phyloP scores from a whole-genome alignment of 139 green algal species.

The Volvox reticuliferus region DNA sequence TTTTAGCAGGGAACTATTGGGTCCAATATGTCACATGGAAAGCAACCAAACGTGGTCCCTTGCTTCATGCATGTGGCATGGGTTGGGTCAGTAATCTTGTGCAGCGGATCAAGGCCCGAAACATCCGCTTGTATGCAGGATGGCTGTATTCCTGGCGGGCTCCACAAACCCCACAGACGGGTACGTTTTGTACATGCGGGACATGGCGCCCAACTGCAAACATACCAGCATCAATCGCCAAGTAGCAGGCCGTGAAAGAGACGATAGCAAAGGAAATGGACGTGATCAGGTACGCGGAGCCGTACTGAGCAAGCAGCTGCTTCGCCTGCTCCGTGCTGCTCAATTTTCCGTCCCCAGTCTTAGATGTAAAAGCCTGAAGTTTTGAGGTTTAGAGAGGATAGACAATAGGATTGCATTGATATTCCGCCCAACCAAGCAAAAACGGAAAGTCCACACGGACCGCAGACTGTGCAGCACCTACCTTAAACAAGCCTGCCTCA shows the following conservation, averaged over 20 bases:
- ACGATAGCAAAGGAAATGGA: slow-evolving; percentile 97
- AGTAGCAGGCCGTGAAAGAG: slow-evolving; percentile 94
- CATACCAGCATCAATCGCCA: slow-evolving; percentile 82
- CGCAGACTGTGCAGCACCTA: slow-evolving; percentile 46
- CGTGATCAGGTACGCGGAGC: slow-evolving; percentile 96
- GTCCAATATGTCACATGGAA: background rate
- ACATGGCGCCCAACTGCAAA: background rate
- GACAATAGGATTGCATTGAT: background rate
- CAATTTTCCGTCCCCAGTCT: slow-evolving; percentile 58
- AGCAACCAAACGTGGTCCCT: background rate
- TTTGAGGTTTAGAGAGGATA: background rate
- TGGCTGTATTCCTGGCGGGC: too few relatives aligned
- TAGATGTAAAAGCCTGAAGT: slow-evolving; percentile 75
- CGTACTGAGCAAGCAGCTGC: slow-evolving; percentile 93
- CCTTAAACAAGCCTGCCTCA: slow-evolving; percentile 91
- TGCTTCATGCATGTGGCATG: background rate
- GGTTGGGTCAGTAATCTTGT: too few relatives aligned
- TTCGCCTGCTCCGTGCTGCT: slow-evolving; percentile 86
- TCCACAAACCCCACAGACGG: background rate
- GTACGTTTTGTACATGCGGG: too few relatives aligned
- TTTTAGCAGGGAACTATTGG: too few relatives aligned
- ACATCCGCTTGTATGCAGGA: too few relatives aligned
- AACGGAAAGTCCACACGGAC: background rate
- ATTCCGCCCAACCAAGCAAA: background rate
- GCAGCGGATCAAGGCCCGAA: too few relatives aligned